Conservation (phyloP, 352 stramenopile species). For the Phytophthora fragariaefolia region DNA sequence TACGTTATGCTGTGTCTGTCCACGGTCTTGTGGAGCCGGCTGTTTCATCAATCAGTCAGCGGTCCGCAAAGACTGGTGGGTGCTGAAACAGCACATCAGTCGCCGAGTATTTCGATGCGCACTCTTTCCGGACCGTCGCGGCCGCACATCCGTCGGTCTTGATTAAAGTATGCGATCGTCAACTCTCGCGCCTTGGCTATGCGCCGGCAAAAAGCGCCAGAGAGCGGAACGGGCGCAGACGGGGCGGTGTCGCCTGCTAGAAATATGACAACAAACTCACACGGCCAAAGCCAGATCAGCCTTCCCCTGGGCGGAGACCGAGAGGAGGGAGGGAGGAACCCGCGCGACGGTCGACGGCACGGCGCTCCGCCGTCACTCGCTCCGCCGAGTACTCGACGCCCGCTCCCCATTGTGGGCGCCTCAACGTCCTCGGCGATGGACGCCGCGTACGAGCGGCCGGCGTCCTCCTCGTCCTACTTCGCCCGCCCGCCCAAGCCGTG, state of each 20-base stretch:
- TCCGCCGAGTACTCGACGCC: slow-evolving; percentile 19
- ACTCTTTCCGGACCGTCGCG: slow-evolving; percentile 3
- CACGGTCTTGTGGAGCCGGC: neutral
- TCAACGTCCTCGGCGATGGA: slow-evolving; percentile 31
- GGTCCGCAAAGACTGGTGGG: neutral
- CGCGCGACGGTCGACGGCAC: neutral
- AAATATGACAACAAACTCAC: slow-evolving; percentile 28
- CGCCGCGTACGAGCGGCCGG: slow-evolving; percentile 34
- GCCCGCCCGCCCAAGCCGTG: slow-evolving; percentile 12
- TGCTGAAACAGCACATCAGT: slow-evolving; percentile 6
- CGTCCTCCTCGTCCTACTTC: slow-evolving; percentile 50
- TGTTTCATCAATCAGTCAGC: slow-evolving; percentile 1
- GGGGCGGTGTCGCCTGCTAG: too few relatives aligned
- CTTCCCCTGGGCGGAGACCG: slow-evolving; percentile 2
- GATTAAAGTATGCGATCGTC: slow-evolving; percentile 21
- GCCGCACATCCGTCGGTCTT: slow-evolving; percentile 5
- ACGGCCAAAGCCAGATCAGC: slow-evolving; percentile 37
- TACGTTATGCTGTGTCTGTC: slow-evolving; percentile 29
- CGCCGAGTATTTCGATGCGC: neutral
- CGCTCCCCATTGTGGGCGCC: slow-evolving; percentile 23
- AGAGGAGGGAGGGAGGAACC: slow-evolving; percentile 22
- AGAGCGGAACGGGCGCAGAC: slow-evolving; percentile 31
- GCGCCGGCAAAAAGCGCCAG: slow-evolving; percentile 19
- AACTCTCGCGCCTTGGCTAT: slow-evolving; percentile 11
- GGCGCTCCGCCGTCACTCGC: slow-evolving; percentile 26